Percentiles rank a stretch among this genome's conserved stretches.
phyloP scores from a whole-genome alignment of 2,329 filamentous ascomycete genomes.

The Pyricularia sp. region DNA sequence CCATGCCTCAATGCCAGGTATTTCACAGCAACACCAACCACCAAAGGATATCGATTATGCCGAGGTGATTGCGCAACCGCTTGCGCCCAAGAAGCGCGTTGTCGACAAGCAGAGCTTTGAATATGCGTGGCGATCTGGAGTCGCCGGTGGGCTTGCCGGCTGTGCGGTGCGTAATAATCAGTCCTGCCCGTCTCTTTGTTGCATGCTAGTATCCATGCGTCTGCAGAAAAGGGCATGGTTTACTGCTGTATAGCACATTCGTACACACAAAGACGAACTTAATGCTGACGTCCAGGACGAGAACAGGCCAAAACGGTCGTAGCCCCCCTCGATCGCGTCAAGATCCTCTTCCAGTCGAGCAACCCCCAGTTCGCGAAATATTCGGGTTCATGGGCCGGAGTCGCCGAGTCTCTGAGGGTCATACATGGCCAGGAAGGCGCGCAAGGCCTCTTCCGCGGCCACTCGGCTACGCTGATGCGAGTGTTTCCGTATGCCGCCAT shows the following conservation, averaged over 20 bases:
- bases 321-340: conserved; percentile 91
- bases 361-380: conserved; percentile 94
- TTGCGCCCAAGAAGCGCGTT: conserved; percentile 36
- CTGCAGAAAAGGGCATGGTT: not conserved
- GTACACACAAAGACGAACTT: not conserved
- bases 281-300: conserved; percentile 9
- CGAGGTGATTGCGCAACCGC: conserved; percentile 36
- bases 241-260: not conserved
- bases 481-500: conserved; percentile 98
- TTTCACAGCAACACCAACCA: conserved; percentile 26
- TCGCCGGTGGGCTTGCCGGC: conserved; percentile 84
- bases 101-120: conserved; percentile 66
- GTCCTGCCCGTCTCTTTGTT: not conserved
- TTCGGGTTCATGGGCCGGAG: conserved; percentile 77
- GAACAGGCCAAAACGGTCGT: conserved; percentile 86
- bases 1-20: conserved; percentile 50
- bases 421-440: conserved; percentile 71
- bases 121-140: conserved; percentile 73
- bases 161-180: conserved; percentile 61
- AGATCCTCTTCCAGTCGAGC: conserved; percentile 95
- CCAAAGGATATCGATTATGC: conserved; percentile 23
- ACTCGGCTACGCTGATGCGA: conserved; percentile 85
- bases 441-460: conserved; percentile 78
- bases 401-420: conserved; percentile 71
- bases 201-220: not conserved